Evolutionary conservation across 345 rosid genomes (phyloP).

Genomic region (Boechera divaricarpa): DNA sequence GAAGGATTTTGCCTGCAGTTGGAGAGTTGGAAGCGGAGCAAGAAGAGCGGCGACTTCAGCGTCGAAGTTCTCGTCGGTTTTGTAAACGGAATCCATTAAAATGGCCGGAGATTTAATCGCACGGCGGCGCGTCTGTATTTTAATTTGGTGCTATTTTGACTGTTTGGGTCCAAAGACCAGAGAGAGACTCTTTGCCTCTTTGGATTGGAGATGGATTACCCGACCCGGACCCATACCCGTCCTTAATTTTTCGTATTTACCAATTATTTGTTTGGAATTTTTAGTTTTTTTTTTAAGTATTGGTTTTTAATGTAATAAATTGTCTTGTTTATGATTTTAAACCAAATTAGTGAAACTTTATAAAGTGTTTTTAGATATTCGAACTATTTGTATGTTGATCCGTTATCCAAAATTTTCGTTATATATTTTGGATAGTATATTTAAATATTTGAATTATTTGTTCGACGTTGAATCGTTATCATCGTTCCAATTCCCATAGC

Average conservation of each 20-base stretch:
- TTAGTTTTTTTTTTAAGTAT: too few relatives aligned
- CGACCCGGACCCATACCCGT: not conserved
- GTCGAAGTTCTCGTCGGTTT: slow-evolving; percentile 52
- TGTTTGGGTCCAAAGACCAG: not conserved
- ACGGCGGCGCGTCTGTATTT: slow-evolving; percentile 12
- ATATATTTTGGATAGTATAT: too few relatives aligned
- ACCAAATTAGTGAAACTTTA: too few relatives aligned
- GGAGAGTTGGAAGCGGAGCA: slow-evolving; percentile 57
- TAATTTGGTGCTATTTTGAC: not conserved
- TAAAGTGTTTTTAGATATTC: too few relatives aligned
- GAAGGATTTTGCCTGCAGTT: slow-evolving; percentile 57
- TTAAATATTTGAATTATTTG: too few relatives aligned
- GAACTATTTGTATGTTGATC: too few relatives aligned
- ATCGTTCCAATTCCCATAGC: too few relatives aligned
- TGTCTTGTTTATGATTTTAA: too few relatives aligned
- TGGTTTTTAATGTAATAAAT: too few relatives aligned
- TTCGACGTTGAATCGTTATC: too few relatives aligned
- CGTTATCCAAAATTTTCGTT: too few relatives aligned
- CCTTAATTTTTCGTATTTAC: not conserved
- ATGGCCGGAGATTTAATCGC: not conserved
- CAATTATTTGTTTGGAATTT: not conserved
- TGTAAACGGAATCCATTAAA: slow-evolving; percentile 54
- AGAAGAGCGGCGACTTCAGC: slow-evolving; percentile 68
- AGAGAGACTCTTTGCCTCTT: not conserved
- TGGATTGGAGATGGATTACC: not conserved